These are phyloP conservation scores for Podospora tetraspora DNA, from an alignment of 495 filamentous ascomycete species.

Conservation along the genomic window DNA sequence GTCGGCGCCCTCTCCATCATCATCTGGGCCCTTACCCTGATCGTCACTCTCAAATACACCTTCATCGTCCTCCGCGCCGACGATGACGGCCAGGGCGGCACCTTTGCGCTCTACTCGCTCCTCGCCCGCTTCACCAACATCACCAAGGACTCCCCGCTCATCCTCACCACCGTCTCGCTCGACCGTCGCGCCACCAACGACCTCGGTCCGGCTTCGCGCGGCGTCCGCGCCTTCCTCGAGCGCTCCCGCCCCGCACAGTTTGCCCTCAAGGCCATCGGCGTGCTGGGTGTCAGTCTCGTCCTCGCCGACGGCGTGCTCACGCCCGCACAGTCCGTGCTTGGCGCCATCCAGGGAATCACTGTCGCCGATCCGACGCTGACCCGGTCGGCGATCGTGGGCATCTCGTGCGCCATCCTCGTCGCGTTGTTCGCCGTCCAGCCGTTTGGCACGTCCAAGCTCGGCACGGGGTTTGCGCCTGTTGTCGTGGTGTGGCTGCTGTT, in stretches of 20 bases:
- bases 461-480: slow-evolving; percentile 61
- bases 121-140: slow-evolving; percentile 43
- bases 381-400: slow-evolving; percentile 56
- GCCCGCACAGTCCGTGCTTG: slow-evolving; percentile 64
- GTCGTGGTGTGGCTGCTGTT: slow-evolving; percentile 70
- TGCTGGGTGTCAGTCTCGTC: slow-evolving; percentile 65
- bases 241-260: slow-evolving; percentile 45
- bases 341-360: slow-evolving; percentile 63
- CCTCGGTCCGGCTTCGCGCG: slow-evolving; percentile 44
- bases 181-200: slow-evolving; percentile 54
- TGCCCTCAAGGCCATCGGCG: slow-evolving; percentile 58
- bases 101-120: slow-evolving; percentile 32
- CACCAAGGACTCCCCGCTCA: slow-evolving; percentile 48
- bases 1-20: slow-evolving; percentile 67
- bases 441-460: slow-evolving; percentile 60
- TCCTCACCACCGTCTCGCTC: slow-evolving; percentile 45
- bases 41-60: slow-evolving; percentile 70
- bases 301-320: slow-evolving; percentile 64
- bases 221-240: slow-evolving; percentile 54
- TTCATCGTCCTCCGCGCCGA: slow-evolving; percentile 66
- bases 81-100: slow-evolving; percentile 74
- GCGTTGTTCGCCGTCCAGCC: slow-evolving; percentile 66
- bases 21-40: slow-evolving; percentile 67
- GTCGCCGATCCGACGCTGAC: slow-evolving; percentile 42
- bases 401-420: slow-evolving; percentile 63